Base-by-base conservation (phyloP, 176 grass and related monocot species). In the Olyra latifolia region DNA sequence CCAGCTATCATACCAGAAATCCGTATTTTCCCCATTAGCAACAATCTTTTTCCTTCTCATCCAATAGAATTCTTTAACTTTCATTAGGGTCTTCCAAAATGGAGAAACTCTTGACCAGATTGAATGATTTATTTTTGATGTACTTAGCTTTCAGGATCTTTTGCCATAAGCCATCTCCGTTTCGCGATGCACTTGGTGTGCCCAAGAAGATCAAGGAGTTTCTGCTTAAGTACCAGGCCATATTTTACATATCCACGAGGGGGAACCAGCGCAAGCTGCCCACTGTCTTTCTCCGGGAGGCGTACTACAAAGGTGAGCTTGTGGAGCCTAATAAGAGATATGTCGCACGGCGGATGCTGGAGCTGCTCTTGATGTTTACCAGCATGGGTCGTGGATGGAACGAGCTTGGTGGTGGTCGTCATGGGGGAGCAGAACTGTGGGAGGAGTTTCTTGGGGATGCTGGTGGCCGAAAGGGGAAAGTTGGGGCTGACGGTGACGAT, bases 181-280 rank as follows among this genome's bases (percentile, higher is more conserved):
- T n/a, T 70, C 90, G 90, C 0, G 92, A 95, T 1, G 92, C 88
- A 0, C 85, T 95, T 0, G 90, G 88, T 1, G 85, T 95, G 53
- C 95, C 92, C 12, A 95, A 98, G 60, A 98, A 98, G 88, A 81
- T 95, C 40, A 95, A 95, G 62, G 95, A 89, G 77, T 98, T 98
- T 74, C 76, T 98, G 69, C 87, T 93, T 4, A 89, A 92, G 50
- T 89, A 98, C 32, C 90, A 98, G 69, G 92, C 92, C 23, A 93
- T 98, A 61, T 98, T 98, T 68, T 95, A 98, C 69, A 84, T 98
- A 60, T 98, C 92, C 2, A 95, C 95, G 0, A 89, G 92, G 41
- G 95, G 95, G 17, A 93, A 98, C 45, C 86, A 89, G 53, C 88
- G 95, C 52, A 89, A 98, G 74, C 89, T 95, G 35, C 95, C 95